A percentile compares a stretch with the other conserved stretches of the same genome.
phyloP scores from a whole-genome alignment of 257 asterid genomes.

The Jasminum sambac region DNA sequence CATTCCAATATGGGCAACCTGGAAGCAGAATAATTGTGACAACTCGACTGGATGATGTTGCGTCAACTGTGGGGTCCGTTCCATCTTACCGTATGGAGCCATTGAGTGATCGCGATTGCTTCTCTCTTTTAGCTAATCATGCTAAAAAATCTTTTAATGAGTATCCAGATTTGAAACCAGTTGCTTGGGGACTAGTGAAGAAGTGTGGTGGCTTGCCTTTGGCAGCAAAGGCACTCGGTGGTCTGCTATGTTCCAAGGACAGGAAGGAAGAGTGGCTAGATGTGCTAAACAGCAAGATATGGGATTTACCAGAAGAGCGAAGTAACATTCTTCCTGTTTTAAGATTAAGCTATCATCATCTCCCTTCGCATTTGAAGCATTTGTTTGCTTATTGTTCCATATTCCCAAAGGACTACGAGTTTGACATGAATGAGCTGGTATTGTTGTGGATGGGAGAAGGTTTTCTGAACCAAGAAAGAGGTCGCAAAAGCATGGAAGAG shows the following conservation, averaged over 20 bases:
- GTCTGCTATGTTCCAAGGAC: slow-evolving; percentile 47
- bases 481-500: slow-evolving; percentile 38
- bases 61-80: slow-evolving; percentile 45
- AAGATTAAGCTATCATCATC: slow-evolving; percentile 58
- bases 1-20: slow-evolving; percentile 38
- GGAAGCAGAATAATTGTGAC: slow-evolving; percentile 63
- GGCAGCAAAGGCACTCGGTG: slow-evolving; percentile 69
- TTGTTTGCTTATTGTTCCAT: slow-evolving; percentile 62
- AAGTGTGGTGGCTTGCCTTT: slow-evolving; percentile 72
- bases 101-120: slow-evolving; percentile 49
- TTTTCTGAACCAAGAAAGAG: slow-evolving; percentile 40
- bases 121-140: slow-evolving; percentile 44
- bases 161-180: slow-evolving; percentile 30
- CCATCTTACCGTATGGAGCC: slow-evolving; percentile 50
- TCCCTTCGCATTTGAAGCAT: slow-evolving; percentile 63
- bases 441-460: slow-evolving; percentile 67
- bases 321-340: slow-evolving; percentile 48
- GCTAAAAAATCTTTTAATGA: slow-evolving; percentile 38
- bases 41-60: slow-evolving; percentile 47
- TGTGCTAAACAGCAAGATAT: slow-evolving; percentile 52
- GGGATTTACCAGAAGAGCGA: slow-evolving; percentile 46
- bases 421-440: slow-evolving; percentile 53
- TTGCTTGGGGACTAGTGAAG: slow-evolving; percentile 49
- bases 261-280: slow-evolving; percentile 48
- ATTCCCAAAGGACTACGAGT: slow-evolving; percentile 66